Conservation (phyloP, 345 rosid species). For the Garcia nutans region DNA sequence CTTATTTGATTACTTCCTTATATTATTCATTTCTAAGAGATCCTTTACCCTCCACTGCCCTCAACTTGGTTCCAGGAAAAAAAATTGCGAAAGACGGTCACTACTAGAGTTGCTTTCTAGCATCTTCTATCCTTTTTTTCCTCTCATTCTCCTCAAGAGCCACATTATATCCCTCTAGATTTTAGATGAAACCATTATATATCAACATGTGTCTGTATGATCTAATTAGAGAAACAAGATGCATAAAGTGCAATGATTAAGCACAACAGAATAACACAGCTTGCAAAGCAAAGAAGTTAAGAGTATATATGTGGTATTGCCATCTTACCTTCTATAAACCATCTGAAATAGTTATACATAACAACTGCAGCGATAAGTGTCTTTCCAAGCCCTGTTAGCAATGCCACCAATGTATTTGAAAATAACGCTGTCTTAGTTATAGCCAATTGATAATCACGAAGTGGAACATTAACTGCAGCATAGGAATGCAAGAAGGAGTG, state of each 20-base stretch:
- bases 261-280: not conserved
- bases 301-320: not conserved
- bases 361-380: constrained; percentile 94
- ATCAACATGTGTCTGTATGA: not conserved
- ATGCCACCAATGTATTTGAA: constrained; percentile 84
- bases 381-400: constrained; percentile 95
- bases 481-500: constrained; percentile 3
- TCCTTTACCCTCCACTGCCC: not conserved
- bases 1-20: not conserved
- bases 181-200: not conserved
- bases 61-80: not conserved
- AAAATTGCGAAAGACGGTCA: not conserved
- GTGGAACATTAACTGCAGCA: constrained; percentile 64
- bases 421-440: constrained; percentile 82
- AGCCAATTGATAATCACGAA: constrained; percentile 81
- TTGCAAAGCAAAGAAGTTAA: not conserved
- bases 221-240: not conserved
- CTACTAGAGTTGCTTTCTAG: not conserved
- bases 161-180: not conserved
- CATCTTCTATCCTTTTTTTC: not conserved
- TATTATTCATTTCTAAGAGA: not conserved
- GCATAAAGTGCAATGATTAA: not conserved
- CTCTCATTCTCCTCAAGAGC: not conserved
- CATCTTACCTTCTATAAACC: constrained; percentile 81
- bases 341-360: constrained; percentile 92